Conservation (phyloP, 106 monocot genomes). For the Phalaenopsis aphrodite region DNA sequence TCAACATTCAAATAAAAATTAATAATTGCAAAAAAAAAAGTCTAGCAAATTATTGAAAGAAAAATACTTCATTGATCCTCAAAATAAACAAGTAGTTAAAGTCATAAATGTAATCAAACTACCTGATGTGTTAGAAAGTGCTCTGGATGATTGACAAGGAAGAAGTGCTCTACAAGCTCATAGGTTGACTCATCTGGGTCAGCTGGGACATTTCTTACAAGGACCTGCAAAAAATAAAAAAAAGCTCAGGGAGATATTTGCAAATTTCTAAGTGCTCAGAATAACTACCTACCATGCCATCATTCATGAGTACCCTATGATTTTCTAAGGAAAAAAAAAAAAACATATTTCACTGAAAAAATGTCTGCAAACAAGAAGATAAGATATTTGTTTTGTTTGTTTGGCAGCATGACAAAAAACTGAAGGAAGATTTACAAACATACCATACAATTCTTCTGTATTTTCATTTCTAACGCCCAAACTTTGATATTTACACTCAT, state of each 20-base stretch:
- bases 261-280: neutral
- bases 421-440: neutral
- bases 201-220: slow-evolving; percentile 75
- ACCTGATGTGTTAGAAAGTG: slow-evolving; percentile 94
- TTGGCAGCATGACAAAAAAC: too few relatives aligned
- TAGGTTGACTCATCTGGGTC: slow-evolving; percentile 91
- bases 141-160: slow-evolving; percentile 92
- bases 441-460: too few relatives aligned
- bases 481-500: too few relatives aligned
- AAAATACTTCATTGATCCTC: neutral
- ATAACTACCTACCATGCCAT: neutral
- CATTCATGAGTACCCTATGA: neutral
- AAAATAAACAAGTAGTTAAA: neutral
- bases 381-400: neutral
- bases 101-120: neutral
- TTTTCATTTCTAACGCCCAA: too few relatives aligned
- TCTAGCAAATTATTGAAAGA: neutral
- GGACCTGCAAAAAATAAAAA: slow-evolving; percentile 45
- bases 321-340: neutral
- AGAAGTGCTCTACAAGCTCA: slow-evolving; percentile 95
- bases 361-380: neutral
- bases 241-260: neutral
- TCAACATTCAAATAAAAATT: neutral
- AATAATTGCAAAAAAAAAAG: neutral
- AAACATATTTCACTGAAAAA: neutral